A percentile compares a stretch with the other conserved stretches of the same genome.
Evolutionary conservation across 2,329 filamentous ascomycete species (phyloP).

Genomic region (Ophiostoma triangulosporum): DNA sequence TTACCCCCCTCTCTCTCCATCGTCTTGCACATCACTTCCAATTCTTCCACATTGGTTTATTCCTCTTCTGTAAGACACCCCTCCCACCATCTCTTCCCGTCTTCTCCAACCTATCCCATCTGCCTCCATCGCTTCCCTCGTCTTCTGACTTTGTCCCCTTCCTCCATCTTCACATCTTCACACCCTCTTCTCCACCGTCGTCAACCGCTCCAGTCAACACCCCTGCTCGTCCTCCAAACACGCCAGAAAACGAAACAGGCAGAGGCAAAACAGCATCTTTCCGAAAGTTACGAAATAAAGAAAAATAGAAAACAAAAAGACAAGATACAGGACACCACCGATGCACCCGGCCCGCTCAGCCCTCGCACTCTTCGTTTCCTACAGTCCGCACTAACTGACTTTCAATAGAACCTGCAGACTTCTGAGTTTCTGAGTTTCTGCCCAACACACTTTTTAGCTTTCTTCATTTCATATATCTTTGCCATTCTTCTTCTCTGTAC

Average conservation of each 20-base stretch:
- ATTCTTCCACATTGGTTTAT: background rate
- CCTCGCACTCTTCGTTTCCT: constrained; percentile 6
- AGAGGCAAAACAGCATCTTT: background rate
- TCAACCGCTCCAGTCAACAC: background rate
- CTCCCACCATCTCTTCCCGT: background rate
- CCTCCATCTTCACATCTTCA: background rate
- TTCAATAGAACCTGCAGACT: constrained; percentile 5
- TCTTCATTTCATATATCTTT: background rate
- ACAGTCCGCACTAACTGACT: constrained; percentile 14
- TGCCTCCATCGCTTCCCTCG: background rate
- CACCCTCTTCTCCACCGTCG: constrained; percentile 3
- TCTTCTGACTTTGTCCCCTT: background rate
- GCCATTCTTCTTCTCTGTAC: background rate
- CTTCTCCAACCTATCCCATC: background rate
- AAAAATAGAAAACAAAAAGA: background rate
- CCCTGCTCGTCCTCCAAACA: background rate
- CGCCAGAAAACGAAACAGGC: background rate
- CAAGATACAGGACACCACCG: background rate
- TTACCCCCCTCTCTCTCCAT: background rate
- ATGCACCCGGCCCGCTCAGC: constrained; percentile 12
- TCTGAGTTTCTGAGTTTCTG: constrained; percentile 8
- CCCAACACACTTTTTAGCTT: constrained; percentile 7
- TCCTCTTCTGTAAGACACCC: background rate
- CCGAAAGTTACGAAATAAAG: background rate
- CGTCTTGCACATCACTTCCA: background rate